Evolutionary conservation across 371 early-diverging fungal genomes (phyloP).

Genomic region (Dichotomocladium elegans): DNA sequence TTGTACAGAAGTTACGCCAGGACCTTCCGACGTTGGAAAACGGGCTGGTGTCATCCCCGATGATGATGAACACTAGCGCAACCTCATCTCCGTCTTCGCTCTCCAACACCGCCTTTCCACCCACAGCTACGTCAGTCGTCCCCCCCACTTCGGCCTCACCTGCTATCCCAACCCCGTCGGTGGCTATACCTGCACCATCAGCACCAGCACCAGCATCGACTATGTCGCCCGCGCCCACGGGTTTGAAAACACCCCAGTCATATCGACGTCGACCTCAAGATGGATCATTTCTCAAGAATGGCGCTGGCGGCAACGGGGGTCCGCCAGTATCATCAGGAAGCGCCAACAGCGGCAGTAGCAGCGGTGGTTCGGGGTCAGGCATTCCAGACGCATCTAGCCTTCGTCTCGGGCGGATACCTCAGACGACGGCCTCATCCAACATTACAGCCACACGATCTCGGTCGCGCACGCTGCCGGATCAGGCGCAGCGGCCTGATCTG

Average conservation of each 20-base stretch:
- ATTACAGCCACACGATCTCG: slow-evolving; percentile 14
- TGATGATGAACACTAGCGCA: neutral
- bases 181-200: too few species aligned
- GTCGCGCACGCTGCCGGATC: slow-evolving; percentile 21
- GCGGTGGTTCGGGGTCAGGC: too few species aligned
- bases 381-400: slow-evolving; percentile 4
- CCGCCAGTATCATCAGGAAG: too few species aligned
- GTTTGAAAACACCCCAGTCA: slow-evolving; percentile 16
- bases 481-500: slow-evolving; percentile 4
- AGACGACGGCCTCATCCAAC: slow-evolving; percentile 14
- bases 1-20: slow-evolving; percentile 26
- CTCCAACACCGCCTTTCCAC: slow-evolving; percentile 1
- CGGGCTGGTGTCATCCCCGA: slow-evolving; percentile 21
- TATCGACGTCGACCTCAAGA: slow-evolving; percentile 17
- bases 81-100: neutral
- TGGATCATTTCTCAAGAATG: neutral
- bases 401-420: slow-evolving; percentile 1
- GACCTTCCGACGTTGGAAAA: slow-evolving; percentile 27
- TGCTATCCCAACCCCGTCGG: neutral
- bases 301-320: neutral
- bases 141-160: slow-evolving; percentile 1
- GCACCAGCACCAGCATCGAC: neutral
- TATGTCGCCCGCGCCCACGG: neutral
- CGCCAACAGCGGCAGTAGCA: too few species aligned
- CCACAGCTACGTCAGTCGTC: neutral